These are phyloP conservation scores for Anethum foeniculum DNA, from an alignment of 140 eudicot genomes.

Conservation along the genomic window DNA sequence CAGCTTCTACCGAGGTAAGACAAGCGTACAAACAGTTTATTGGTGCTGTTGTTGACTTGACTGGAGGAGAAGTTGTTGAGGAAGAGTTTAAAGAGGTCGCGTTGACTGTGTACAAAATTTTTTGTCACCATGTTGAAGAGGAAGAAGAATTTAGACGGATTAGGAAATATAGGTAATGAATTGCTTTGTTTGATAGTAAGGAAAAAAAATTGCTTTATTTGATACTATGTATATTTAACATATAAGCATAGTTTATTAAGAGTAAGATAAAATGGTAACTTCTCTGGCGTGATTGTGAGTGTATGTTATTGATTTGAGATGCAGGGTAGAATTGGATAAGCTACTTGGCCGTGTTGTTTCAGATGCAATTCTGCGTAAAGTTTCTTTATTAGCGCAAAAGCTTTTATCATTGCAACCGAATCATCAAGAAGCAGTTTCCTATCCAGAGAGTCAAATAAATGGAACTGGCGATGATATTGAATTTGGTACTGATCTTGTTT, in stretches of 20 bases:
- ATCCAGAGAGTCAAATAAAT: conserved; percentile 29
- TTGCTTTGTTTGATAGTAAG: neutral
- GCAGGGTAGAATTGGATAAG: conserved; percentile 81
- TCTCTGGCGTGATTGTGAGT: neutral
- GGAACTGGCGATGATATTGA: conserved; percentile 41
- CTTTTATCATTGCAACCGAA: conserved; percentile 60
- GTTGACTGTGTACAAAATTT: conserved; percentile 49
- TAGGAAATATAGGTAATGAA: conserved; percentile 53
- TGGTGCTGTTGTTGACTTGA: conserved; percentile 76
- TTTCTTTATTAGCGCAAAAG: conserved; percentile 49
- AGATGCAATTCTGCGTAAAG: conserved; percentile 50
- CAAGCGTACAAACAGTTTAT: conserved; percentile 78
- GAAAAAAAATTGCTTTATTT: no score
- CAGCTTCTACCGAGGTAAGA: conserved; percentile 76
- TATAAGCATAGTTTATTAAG: neutral
- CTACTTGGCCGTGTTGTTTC: conserved; percentile 58
- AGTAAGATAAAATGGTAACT: conserved; percentile 2
- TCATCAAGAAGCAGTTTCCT: conserved; percentile 19
- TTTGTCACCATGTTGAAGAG: conserved; percentile 34
- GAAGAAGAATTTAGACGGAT: conserved; percentile 33
- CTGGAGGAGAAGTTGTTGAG: conserved; percentile 53
- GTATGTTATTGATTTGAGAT: conserved; percentile 16
- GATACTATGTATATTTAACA: neutral
- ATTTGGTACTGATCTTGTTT: conserved; percentile 79
- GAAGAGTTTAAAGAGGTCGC: conserved; percentile 90